These are phyloP conservation scores for Xylariaceae sp. DNA, from an alignment of 2,329 filamentous ascomycete species.

Conservation along the genomic window DNA sequence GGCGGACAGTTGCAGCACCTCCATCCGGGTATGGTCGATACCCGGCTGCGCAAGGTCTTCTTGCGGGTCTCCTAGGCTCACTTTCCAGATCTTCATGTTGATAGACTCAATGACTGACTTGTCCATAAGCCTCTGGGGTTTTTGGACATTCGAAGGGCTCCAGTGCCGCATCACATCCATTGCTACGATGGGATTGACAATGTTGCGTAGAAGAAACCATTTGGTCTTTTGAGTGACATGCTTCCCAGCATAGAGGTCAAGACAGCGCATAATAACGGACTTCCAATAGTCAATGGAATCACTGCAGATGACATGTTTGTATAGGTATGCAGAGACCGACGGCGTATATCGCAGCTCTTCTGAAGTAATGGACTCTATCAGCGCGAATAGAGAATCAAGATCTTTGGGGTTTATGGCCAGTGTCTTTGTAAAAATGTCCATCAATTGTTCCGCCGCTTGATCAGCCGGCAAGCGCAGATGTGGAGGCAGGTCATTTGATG, in stretches of 20 bases:
- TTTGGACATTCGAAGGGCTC: slow-evolving; percentile 52
- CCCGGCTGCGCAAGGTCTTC: slow-evolving; percentile 82
- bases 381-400: slow-evolving; percentile 75
- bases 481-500: slow-evolving; percentile 64
- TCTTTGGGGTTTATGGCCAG: slow-evolving; percentile 71
- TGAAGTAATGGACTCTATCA: slow-evolving; percentile 79
- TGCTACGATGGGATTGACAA: slow-evolving; percentile 93
- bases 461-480: slow-evolving; percentile 78
- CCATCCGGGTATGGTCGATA: slow-evolving; percentile 94
- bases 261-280: slow-evolving; percentile 73
- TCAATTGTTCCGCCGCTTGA: slow-evolving; percentile 84
- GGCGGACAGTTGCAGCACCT: slow-evolving; percentile 89
- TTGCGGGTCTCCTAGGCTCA: slow-evolving; percentile 73
- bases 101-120: slow-evolving; percentile 83
- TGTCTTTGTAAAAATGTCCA: slow-evolving; percentile 78
- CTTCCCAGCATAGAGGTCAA: slow-evolving; percentile 81
- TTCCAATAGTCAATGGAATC: slow-evolving; percentile 85
- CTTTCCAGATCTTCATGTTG: slow-evolving; percentile 90
- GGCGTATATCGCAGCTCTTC: slow-evolving; percentile 78
- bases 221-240: slow-evolving; percentile 83
- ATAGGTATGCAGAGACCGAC: slow-evolving; percentile 76
- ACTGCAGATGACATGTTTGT: slow-evolving; percentile 76
- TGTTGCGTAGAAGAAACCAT: slow-evolving; percentile 83
- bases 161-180: slow-evolving; percentile 92
- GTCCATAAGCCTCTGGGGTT: slow-evolving; percentile 73